These are phyloP conservation scores for Neovahlkampfia damariscottae DNA, from an alignment of 78 protist genomes.

Conservation along the genomic window DNA sequence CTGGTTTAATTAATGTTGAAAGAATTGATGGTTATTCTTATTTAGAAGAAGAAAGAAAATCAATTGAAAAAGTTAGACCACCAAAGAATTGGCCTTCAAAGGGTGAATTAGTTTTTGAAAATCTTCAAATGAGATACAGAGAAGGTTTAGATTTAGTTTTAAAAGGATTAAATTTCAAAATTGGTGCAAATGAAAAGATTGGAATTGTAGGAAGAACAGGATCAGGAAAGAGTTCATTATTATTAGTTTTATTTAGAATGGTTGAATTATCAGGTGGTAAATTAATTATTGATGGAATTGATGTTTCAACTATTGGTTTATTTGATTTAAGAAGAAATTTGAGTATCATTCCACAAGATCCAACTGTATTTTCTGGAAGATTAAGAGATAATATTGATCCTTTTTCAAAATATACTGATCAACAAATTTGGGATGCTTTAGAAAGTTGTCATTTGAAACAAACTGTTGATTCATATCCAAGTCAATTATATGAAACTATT, in stretches of 20 bases:
- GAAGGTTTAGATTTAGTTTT: constrained; percentile 16
- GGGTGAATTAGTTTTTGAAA: constrained; percentile 12
- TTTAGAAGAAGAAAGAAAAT: not conserved
- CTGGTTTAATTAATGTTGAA: not conserved
- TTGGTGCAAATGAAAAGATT: constrained; percentile 54
- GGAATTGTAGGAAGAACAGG: constrained; percentile 95
- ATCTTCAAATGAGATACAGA: constrained; percentile 17
- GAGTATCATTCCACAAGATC: constrained; percentile 72
- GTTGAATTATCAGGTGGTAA: constrained; percentile 46
- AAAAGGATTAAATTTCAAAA: constrained; percentile 26
- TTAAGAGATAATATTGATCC: constrained; percentile 79
- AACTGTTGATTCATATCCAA: not conserved
- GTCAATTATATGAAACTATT: constrained; percentile 1
- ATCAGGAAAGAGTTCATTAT: constrained; percentile 72
- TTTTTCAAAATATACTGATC: constrained; percentile 38
- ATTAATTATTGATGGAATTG: constrained; percentile 53
- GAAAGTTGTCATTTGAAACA: constrained; percentile 8
- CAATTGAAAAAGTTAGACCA: constrained; percentile 6
- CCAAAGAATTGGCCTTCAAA: constrained; percentile 10
- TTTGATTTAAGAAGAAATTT: constrained; percentile 39
- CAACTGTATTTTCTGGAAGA: constrained; percentile 44
- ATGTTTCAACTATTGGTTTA: constrained; percentile 26
- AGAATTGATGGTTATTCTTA: not conserved
- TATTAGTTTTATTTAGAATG: constrained; percentile 67
- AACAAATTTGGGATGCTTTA: constrained; percentile 46